Evolutionary conservation across 768 basidiomycete species (phyloP).

Genomic region (Hericium erinaceus): DNA sequence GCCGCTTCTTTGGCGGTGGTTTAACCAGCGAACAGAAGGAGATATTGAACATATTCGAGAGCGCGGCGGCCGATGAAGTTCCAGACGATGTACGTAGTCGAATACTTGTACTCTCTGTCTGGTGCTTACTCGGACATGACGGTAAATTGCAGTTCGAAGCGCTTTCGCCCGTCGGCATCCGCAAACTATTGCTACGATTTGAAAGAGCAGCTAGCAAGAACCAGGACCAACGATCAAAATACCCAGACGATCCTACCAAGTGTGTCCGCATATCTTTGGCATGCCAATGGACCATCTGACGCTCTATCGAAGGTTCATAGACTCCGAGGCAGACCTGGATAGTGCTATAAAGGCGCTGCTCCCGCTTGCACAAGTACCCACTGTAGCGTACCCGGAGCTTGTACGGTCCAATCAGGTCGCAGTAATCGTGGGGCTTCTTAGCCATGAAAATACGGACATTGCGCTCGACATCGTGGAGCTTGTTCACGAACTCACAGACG

Average conservation of each 20-base stretch:
- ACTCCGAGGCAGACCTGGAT: constrained; percentile 95
- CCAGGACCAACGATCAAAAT: constrained; percentile 93
- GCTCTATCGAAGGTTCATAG: constrained; percentile 73
- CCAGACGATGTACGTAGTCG: constrained; percentile 54
- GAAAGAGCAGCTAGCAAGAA: constrained; percentile 92
- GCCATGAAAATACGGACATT: constrained; percentile 95
- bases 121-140: neutral
- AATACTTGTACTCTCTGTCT: constrained; percentile 6
- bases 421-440: constrained; percentile 75
- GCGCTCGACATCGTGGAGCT: constrained; percentile 93
- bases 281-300: constrained; percentile 4
- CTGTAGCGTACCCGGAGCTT: constrained; percentile 82
- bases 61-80: constrained; percentile 49
- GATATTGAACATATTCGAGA: constrained; percentile 91
- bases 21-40: constrained; percentile 89
- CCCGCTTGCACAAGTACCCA: constrained; percentile 80
- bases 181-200: constrained; percentile 67
- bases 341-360: constrained; percentile 76
- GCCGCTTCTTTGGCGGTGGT: constrained; percentile 90
- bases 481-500: constrained; percentile 91
- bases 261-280: constrained; percentile 24
- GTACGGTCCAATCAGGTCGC: constrained; percentile 64
- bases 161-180: constrained; percentile 59
- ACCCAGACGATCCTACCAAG: constrained; percentile 88
- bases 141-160: constrained; percentile 41